Evolutionary conservation across 176 grass and related monocot species (phyloP), one percentile per base, ranked within the genome.

Genomic region (Luzula sylvatica): DNA sequence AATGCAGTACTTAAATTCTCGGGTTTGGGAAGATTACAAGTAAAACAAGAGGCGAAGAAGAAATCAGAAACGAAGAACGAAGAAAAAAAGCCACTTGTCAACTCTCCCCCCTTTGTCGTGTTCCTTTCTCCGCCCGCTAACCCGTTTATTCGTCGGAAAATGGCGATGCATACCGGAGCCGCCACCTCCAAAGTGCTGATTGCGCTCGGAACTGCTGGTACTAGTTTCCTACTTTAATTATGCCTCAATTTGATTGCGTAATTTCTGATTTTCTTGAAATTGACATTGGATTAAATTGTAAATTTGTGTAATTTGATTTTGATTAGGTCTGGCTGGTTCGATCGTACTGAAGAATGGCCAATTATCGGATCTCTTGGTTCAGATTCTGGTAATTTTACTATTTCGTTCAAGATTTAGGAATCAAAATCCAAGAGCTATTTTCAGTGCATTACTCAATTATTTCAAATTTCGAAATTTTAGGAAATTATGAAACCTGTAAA

Each of bases 101-200:
- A 46, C 7, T 8, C 14, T 22, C 1, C 46, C 15, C 56, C 46
- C 16, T 21, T 15, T 25, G 20, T 54, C 7, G 0, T 32, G 42
- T 38, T 7, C 9, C 2, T 27, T 8, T 30, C 18, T 27, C 45
- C 14, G 12, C 16, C 52, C 26, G 18, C 22, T 18, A 13, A 28
- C 27, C 59, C 63, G 8, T 54, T 27, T 19, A 55, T 13, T 24
- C 30, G 12, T 26, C 41, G 16, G 65, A 49, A 15, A 71, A 96
- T 96, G 90, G 81, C 84, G 67, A 82, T 74, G 84, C 80, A 96
- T 12, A 71, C 79, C 19, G 80, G 84, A 55, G 67, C 81, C 39
- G 68, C 90, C 30, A 73, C 84, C 70, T 82, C 90, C 44, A 96
- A 96, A 58, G 90, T 89, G 46, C 53, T 96, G 64, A 86, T 96